phyloP scores from a whole-genome alignment of 2,329 filamentous ascomycete species.

The Gremmenia infestans region DNA sequence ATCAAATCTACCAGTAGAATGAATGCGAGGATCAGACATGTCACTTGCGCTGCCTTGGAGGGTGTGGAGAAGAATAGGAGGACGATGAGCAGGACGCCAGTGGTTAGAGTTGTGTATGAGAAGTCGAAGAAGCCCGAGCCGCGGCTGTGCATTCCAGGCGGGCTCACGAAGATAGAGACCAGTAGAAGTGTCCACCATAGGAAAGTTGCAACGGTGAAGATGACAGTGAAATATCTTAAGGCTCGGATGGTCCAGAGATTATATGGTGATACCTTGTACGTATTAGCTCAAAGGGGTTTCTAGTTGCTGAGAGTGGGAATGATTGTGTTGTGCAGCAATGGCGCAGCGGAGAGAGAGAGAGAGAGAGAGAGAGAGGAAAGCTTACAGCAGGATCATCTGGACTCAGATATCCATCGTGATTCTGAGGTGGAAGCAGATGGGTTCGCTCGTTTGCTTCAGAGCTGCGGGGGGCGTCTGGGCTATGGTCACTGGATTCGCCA shows the following conservation, averaged over 20 bases:
- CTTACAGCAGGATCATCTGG: constrained; percentile 77
- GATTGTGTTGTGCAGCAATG: background rate
- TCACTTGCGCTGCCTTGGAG: constrained; percentile 70
- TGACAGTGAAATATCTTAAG: constrained; percentile 69
- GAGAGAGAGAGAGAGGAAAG: constrained; percentile 5
- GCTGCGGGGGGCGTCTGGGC: constrained; percentile 23
- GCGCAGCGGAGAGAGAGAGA: background rate
- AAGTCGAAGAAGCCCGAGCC: constrained; percentile 94
- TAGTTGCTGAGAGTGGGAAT: too few species aligned
- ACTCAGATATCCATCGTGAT: constrained; percentile 53
- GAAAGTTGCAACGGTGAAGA: constrained; percentile 71
- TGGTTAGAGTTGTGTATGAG: constrained; percentile 72
- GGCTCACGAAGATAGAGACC: constrained; percentile 86
- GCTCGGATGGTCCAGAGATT: constrained; percentile 89
- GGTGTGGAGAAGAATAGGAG: constrained; percentile 86
- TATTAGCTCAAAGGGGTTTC: background rate
- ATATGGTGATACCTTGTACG: constrained; percentile 66
- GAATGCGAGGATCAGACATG: constrained; percentile 61
- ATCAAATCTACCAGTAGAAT: constrained; percentile 72
- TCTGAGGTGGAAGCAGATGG: constrained; percentile 27
- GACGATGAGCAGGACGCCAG: constrained; percentile 69
- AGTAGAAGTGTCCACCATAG: constrained; percentile 91
- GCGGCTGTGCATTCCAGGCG: constrained; percentile 76
- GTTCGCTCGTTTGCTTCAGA: constrained; percentile 55
- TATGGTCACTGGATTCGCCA: constrained; percentile 20